These are phyloP conservation scores for Prunus yedoensis DNA, from an alignment of 331 rosid species.

Conservation along the genomic window DNA sequence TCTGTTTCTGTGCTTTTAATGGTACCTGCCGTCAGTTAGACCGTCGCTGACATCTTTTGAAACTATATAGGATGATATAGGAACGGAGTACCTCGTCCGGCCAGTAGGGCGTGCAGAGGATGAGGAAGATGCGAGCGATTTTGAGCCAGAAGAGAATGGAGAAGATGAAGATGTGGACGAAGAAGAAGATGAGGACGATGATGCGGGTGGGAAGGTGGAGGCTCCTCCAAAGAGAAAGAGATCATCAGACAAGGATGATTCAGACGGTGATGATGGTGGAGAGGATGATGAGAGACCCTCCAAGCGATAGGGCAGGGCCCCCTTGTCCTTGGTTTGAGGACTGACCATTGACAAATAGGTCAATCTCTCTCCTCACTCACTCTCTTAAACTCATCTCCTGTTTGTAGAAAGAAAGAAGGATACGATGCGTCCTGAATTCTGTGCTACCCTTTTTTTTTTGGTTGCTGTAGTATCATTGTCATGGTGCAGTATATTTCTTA, in stretches of 20 bases:
- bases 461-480: constrained; percentile 34
- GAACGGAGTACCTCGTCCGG: constrained; percentile 75
- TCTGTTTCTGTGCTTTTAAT: neutral
- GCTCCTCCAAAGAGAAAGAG: constrained; percentile 80
- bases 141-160: constrained; percentile 79
- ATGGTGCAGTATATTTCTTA: constrained; percentile 38
- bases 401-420: constrained; percentile 39
- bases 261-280: constrained; percentile 54
- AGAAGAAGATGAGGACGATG: constrained; percentile 49
- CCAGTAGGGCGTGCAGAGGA: constrained; percentile 72
- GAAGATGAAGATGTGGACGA: constrained; percentile 44
- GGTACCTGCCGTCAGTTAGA: neutral
- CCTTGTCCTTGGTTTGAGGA: constrained; percentile 32
- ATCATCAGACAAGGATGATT: constrained; percentile 64
- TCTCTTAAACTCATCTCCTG: constrained; percentile 26
- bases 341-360: constrained; percentile 51
- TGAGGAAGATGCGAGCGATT: constrained; percentile 83
- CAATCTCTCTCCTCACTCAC: constrained; percentile 28
- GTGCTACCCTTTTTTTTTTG: constrained; percentile 23
- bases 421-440: constrained; percentile 34
- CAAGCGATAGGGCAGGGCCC: constrained; percentile 59
- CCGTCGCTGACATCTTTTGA: constrained; percentile 4
- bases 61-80: constrained; percentile 59
- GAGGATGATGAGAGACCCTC: constrained; percentile 88
- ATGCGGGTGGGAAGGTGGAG: constrained; percentile 46